Percentiles rank a stretch among this genome's conserved stretches.
phyloP scores from a whole-genome alignment of 2,329 filamentous ascomycete genomes.

The Talaromyces sp. region DNA sequence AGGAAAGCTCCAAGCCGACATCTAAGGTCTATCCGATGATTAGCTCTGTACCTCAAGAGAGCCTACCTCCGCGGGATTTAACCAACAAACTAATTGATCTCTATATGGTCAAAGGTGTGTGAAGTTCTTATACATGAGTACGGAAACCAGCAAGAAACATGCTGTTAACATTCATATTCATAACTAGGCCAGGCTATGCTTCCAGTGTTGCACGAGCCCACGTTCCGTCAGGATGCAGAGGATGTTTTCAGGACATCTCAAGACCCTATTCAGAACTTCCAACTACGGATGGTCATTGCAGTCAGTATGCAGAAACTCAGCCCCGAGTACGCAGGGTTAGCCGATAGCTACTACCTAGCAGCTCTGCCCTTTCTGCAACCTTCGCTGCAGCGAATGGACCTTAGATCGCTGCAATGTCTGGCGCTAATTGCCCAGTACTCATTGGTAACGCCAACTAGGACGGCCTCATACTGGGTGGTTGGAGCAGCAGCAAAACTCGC shows the following conservation, averaged over 20 bases:
- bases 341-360: slow-evolving; percentile 90
- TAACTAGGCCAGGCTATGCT: slow-evolving; percentile 75
- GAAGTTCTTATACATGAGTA: too few species aligned
- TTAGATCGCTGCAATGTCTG: slow-evolving; percentile 86
- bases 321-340: slow-evolving; percentile 81
- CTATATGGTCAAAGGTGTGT: slow-evolving; percentile 74
- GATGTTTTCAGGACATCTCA: slow-evolving; percentile 71
- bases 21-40: slow-evolving; percentile 86
- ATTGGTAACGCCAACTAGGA: slow-evolving; percentile 82
- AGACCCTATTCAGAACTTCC: slow-evolving; percentile 81
- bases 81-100: slow-evolving; percentile 76
- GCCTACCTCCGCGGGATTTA: slow-evolving; percentile 66
- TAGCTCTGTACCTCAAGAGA: slow-evolving; percentile 73
- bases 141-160: too few species aligned
- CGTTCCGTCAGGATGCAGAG: slow-evolving; percentile 69
- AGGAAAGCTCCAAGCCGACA: slow-evolving; percentile 62
- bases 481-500: slow-evolving; percentile 82
- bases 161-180: not conserved
- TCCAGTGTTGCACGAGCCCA: slow-evolving; percentile 78
- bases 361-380: slow-evolving; percentile 80
- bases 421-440: slow-evolving; percentile 87
- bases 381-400: slow-evolving; percentile 79
- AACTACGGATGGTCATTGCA: slow-evolving; percentile 84
- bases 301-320: slow-evolving; percentile 93
- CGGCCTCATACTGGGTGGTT: slow-evolving; percentile 87